Evolutionary conservation across 2,329 filamentous ascomycete genomes (phyloP), one percentile per base, ranked within the genome.

Genomic region (Paramyrothecium sp.): DNA sequence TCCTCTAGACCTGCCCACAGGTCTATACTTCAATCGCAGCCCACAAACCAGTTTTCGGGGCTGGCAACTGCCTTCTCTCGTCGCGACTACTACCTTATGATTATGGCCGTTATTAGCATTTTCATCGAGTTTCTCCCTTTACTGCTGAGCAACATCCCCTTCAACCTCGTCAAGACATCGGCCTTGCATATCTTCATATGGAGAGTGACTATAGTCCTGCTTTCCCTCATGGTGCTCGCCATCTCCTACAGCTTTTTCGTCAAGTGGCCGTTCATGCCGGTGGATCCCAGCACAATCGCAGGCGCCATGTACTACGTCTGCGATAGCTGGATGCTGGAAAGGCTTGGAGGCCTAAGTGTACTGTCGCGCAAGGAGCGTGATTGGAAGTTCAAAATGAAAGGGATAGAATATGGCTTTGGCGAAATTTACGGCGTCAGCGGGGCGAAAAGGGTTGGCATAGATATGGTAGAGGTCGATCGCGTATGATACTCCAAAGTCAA

Each of bases 101-200:
- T 73, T 17, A 73, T 76, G 3, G 73, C 76, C 0, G 65, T 74
- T 17, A 73, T 76, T 11, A 70, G 78, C 1, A 70, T 82, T 16
- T 66, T 81, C 2, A 71, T 78, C 4, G 77, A 82, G 53, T 74
- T 81, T 47, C 71, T 83, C 4, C 80, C 79, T 0, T 67, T 82
- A 12, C 66, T 79, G 1, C 71, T 83, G 2, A 73, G 77, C 64
- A 81, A 80, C 60, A 71, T 82, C 3, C 76, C 79, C 0, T 80
- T 77, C 67, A 77, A 71, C 54, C 69, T 74, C 3, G 72, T 75
- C 0, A 75, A 78, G 51, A 73, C 71, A 1, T 66, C 68, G 26
- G 61, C 61, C 7, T 71, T 76, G 1, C 75, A 78, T 38, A 67
- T 67, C 1, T 67, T 75, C 8, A 81, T 76, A 60, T 71, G 76